phyloP scores from a whole-genome alignment of 163 green algal species.

The Scenedesmus sp. region DNA sequence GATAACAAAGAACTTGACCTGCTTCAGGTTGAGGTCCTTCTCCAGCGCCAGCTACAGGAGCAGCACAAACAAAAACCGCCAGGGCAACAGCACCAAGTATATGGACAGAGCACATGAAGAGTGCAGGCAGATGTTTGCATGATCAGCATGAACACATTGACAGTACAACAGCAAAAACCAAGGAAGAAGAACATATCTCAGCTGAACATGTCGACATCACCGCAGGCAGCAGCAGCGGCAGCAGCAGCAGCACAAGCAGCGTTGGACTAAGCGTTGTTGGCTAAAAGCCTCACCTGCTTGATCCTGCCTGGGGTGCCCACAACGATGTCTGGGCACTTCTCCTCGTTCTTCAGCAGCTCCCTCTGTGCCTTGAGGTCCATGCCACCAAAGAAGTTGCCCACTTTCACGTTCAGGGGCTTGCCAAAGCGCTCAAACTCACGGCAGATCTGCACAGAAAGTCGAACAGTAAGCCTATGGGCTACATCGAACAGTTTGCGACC shows the following conservation, averaged over 20 bases:
- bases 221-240: not conserved
- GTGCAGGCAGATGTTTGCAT: too few relatives aligned
- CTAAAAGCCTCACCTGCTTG: constrained; percentile 78
- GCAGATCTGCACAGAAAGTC: constrained; percentile 85
- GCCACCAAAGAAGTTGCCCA: constrained; percentile 97
- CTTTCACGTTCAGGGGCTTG: constrained; percentile 90
- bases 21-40: constrained; percentile 87
- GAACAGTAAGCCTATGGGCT: not conserved
- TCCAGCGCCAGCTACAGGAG: constrained; percentile 89
- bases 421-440: constrained; percentile 98
- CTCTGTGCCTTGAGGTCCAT: constrained; percentile 91
- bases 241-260: not conserved
- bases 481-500: not conserved
- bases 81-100: not conserved
- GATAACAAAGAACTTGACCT: constrained; percentile 96
- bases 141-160: not conserved
- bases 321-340: constrained; percentile 92
- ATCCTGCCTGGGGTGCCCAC: constrained; percentile 97
- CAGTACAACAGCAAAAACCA: not conserved
- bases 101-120: not conserved
- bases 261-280: too few relatives aligned
- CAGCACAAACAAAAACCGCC: not conserved
- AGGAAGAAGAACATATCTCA: not conserved
- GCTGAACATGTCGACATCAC: not conserved
- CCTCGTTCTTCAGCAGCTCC: constrained; percentile 91